Evolutionary conservation across 148 eudicot species (phyloP), one percentile per base, ranked within the genome.

Genomic region (Gaultheria prostrata): DNA sequence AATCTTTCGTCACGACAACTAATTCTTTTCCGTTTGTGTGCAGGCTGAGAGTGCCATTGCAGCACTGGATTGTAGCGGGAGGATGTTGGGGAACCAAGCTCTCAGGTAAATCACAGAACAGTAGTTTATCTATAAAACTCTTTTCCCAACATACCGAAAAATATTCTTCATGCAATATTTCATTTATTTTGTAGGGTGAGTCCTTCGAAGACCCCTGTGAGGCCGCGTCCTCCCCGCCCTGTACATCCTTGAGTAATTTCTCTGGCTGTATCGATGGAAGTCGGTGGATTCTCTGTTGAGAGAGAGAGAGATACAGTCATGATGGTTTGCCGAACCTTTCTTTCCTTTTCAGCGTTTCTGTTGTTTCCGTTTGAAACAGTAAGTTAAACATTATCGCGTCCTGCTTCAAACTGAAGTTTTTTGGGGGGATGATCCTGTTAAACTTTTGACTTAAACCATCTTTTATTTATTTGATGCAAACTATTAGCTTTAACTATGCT

Each of bases 121-220:
- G 35, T 45, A 33, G 30, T 26, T 17, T 33, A 43, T 50, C 15
- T 2, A 13, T 24, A 13, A 32, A 73, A 30, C 50, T 56, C 72
- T 46, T 77, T 24, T 46, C 10, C 6, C 20, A 32, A 17, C 80
- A 26, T 45, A 32, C 13, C 30, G 4, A 28, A 18, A 77, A 32
- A 20, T n/a, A 21, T 69, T 56, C 56, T 35, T 43, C 45, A 30
- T 56, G 32, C 12, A 45, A 35, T 63, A 67, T 69, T 32, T 59
- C 59, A 46, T 67, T 49, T 11, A 26, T 76, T 85, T 77, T 79
- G 74, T 70, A 95, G 98, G 98, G 98, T 95, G 83, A 95, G 98
- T 88, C 98, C 98, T 85, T 95, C 98, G 5, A 95, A 95, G 98
- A 95, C 98, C 45, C 98, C 98, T 49, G 98, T 95, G 89, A 92